Conservation (phyloP, 805 yeast genomes). For the Candida nemodendra region DNA sequence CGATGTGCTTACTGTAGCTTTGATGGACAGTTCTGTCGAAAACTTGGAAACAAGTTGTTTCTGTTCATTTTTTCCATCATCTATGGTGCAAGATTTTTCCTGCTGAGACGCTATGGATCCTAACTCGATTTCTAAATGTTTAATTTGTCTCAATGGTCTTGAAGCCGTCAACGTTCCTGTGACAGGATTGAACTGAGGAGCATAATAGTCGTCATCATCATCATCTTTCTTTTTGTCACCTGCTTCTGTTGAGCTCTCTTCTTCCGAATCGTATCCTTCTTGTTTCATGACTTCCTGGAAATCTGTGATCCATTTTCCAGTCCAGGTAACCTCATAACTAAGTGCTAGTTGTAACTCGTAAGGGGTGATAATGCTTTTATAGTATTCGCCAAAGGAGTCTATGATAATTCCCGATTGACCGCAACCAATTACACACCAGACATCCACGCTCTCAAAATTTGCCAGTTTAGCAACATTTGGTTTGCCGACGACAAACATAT, state of each 20-base stretch:
- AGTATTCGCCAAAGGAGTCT: slow-evolving; percentile 76
- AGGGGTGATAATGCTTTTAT: slow-evolving; percentile 91
- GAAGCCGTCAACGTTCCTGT: slow-evolving; percentile 75
- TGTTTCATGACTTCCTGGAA: slow-evolving; percentile 53
- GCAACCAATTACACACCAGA: slow-evolving; percentile 95
- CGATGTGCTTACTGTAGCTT: slow-evolving; percentile 84
- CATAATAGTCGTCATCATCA: slow-evolving; percentile 44
- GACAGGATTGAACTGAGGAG: slow-evolving; percentile 85
- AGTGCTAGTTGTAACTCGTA: slow-evolving; percentile 85
- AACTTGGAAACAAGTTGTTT: slow-evolving; percentile 54
- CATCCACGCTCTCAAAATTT: slow-evolving; percentile 89
- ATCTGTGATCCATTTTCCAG: slow-evolving; percentile 89
- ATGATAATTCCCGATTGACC: slow-evolving; percentile 89
- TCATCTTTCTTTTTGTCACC: slow-evolving; percentile 20
- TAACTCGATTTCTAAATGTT: slow-evolving; percentile 62
- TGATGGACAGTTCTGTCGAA: slow-evolving; percentile 59
- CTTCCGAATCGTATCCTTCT: slow-evolving; percentile 34
- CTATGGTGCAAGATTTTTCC: slow-evolving; percentile 20
- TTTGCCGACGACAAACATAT: slow-evolving; percentile 94
- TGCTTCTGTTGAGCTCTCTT: slow-evolving; percentile 21
- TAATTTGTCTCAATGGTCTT: slow-evolving; percentile 67
- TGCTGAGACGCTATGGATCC: slow-evolving; percentile 30
- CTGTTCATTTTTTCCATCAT: slow-evolving; percentile 8
- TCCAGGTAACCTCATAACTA: slow-evolving; percentile 76
- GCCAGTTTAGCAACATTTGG: slow-evolving; percentile 97